Evolutionary conservation across 2,329 filamentous ascomycete species (phyloP).

Genomic region (Neopestalotiopsis sp.): DNA sequence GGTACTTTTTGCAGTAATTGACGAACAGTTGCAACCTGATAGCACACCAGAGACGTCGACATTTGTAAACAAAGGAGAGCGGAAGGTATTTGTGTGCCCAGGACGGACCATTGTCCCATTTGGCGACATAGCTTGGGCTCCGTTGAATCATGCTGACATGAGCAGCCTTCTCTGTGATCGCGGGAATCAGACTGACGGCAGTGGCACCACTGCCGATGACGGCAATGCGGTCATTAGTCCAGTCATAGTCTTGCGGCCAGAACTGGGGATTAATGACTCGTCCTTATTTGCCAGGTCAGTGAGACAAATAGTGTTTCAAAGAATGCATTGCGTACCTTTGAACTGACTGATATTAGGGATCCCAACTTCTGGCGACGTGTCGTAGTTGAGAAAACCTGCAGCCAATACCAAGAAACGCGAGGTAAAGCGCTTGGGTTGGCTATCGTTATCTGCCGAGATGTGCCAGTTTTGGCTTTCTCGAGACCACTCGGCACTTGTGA

Average conservation of each 20-base stretch:
- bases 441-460: too few relatives aligned
- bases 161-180: constrained; percentile 65
- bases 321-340: background rate
- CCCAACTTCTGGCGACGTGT: background rate
- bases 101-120: constrained; percentile 35
- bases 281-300: constrained; percentile 60
- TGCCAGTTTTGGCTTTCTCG: background rate
- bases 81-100: constrained; percentile 16
- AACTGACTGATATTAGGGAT: background rate
- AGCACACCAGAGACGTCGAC: background rate
- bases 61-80: constrained; percentile 22
- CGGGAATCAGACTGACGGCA: constrained; percentile 75
- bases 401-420: background rate
- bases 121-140: constrained; percentile 71
- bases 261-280: constrained; percentile 66
- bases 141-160: constrained; percentile 82
- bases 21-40: background rate
- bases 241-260: constrained; percentile 73
- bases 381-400: background rate
- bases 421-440: background rate
- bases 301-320: too few relatives aligned
- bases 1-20: background rate
- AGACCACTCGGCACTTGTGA: background rate
- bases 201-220: constrained; percentile 82
- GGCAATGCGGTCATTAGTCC: constrained; percentile 68